phyloP scores from a whole-genome alignment of 1,284 basidiomycete genomes.

The Rhizoctonia solani region DNA sequence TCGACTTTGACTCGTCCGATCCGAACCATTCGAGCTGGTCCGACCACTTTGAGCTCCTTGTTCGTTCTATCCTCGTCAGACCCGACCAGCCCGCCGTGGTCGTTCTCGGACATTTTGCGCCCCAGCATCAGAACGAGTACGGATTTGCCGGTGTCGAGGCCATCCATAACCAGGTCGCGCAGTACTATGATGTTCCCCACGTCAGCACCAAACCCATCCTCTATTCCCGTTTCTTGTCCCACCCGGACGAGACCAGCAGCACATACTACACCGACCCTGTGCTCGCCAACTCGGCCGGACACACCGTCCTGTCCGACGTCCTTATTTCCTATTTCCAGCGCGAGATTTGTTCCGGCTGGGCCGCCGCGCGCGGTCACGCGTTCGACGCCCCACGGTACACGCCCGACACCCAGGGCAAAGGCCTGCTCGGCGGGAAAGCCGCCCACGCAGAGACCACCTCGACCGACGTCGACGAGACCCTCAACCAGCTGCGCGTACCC shows the following conservation, averaged over 20 bases:
- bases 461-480: slow-evolving; percentile 43
- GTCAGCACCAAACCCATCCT: slow-evolving; percentile 81
- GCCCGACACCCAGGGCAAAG: slow-evolving; percentile 40
- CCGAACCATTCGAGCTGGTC: slow-evolving; percentile 70
- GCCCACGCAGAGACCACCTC: slow-evolving; percentile 41
- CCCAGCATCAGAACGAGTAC: slow-evolving; percentile 74
- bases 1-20: slow-evolving; percentile 91
- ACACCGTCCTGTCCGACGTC: slow-evolving; percentile 82
- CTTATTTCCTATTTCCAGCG: slow-evolving; percentile 85
- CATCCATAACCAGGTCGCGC: slow-evolving; percentile 84
- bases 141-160: slow-evolving; percentile 88
- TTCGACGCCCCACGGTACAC: slow-evolving; percentile 58
- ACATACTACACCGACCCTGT: slow-evolving; percentile 79
- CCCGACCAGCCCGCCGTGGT: slow-evolving; percentile 88
- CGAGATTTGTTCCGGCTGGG: slow-evolving; percentile 86
- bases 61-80: slow-evolving; percentile 86
- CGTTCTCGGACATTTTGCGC: slow-evolving; percentile 88
- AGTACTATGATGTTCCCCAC: slow-evolving; percentile 95
- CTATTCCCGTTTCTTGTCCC: slow-evolving; percentile 78
- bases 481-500: slow-evolving; percentile 44
- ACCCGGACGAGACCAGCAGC: slow-evolving; percentile 67
- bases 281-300: slow-evolving; percentile 78
- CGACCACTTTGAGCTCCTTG: slow-evolving; percentile 85
- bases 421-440: slow-evolving; percentile 41
- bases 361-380: slow-evolving; percentile 66